Evolutionary conservation across 2,329 filamentous ascomycete species (phyloP).

Genomic region (Hypoxylon sp.): DNA sequence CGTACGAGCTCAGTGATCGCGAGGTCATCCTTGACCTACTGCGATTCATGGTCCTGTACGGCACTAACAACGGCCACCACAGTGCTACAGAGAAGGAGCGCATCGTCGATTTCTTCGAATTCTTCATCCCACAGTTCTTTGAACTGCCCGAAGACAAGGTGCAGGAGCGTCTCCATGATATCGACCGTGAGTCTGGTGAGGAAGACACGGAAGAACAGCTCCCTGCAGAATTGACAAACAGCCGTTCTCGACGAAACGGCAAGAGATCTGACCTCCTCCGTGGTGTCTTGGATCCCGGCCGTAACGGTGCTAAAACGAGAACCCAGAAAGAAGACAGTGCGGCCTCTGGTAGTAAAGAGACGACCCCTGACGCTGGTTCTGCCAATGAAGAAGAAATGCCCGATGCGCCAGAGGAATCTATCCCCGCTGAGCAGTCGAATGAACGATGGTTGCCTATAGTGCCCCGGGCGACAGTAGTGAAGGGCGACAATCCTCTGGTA

Average conservation of each 20-base stretch:
- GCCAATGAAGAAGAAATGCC: conserved; percentile 81
- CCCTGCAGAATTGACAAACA: conserved; percentile 78
- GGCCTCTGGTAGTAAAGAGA: conserved; percentile 86
- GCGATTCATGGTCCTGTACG: conserved; percentile 73
- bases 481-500: conserved; percentile 67
- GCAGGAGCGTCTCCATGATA: conserved; percentile 74
- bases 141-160: conserved; percentile 79
- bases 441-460: conserved; percentile 75
- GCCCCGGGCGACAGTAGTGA: conserved; percentile 67
- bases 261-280: conserved; percentile 87
- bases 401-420: conserved; percentile 69
- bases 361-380: conserved; percentile 86
- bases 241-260: conserved; percentile 76
- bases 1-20: conserved; percentile 79
- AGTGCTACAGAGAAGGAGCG: conserved; percentile 80
- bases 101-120: conserved; percentile 80
- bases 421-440: conserved; percentile 72
- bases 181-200: conserved; percentile 77
- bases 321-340: conserved; percentile 83
- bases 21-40: conserved; percentile 74
- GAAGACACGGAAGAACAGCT: conserved; percentile 82
- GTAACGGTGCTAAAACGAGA: conserved; percentile 77
- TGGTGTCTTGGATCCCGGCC: conserved; percentile 83
- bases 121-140: conserved; percentile 82
- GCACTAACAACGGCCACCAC: conserved; percentile 77